phyloP scores from a whole-genome alignment of 306 rosid genomes.

The Hippophae gyantsensis region DNA sequence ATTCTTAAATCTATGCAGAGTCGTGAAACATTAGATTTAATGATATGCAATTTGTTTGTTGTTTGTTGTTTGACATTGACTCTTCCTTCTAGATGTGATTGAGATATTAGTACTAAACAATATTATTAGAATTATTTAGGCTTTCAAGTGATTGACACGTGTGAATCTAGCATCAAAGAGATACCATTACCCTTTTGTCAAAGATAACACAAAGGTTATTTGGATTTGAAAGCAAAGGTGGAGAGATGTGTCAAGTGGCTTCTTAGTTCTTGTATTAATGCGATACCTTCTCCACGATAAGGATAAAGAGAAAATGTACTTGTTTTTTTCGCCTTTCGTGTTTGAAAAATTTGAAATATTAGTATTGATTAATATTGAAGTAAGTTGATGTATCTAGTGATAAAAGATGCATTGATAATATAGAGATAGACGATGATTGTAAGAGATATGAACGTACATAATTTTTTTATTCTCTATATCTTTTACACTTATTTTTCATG shows the following conservation, averaged over 20 bases:
- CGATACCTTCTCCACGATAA: slow-evolving; percentile 28
- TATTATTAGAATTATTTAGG: slow-evolving; percentile 13
- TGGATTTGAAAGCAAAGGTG: slow-evolving; percentile 37
- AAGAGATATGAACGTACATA: too few species aligned
- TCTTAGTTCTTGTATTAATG: not conserved
- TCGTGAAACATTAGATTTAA: not conserved
- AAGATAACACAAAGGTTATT: slow-evolving; percentile 19
- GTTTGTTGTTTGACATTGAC: slow-evolving; percentile 24
- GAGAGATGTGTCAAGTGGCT: slow-evolving; percentile 26
- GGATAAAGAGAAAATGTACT: slow-evolving; percentile 16
- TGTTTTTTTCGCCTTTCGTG: not conserved
- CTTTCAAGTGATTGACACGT: slow-evolving; percentile 18
- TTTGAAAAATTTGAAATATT: not conserved
- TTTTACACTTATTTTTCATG: too few species aligned
- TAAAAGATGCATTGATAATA: too few species aligned
- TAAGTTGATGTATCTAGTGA: not conserved
- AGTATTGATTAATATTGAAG: too few species aligned
- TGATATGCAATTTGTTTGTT: slow-evolving; percentile 1
- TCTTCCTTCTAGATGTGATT: not conserved
- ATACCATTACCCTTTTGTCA: not conserved
- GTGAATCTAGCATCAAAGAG: not conserved
- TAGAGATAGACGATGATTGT: too few species aligned
- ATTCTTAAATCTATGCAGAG: too few species aligned
- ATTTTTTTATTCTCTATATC: too few species aligned
- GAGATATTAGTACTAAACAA: not conserved